Conservation (phyloP, 768 basidiomycete genomes). For the Asterophora parasitica region DNA sequence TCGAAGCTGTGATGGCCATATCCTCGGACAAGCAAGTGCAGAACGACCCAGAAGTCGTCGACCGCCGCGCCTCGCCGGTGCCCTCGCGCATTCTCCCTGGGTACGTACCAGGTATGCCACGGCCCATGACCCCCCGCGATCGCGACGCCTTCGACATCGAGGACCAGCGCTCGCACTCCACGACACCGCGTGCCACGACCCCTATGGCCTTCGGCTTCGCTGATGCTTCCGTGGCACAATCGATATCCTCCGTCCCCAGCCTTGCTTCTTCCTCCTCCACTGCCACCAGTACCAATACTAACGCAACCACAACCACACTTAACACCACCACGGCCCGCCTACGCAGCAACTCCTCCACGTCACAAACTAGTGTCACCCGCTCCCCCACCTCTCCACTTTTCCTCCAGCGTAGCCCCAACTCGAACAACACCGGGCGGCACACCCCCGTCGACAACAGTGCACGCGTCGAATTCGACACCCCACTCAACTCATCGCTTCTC, state of each 20-base stretch:
- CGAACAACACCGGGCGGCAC: slow-evolving; percentile 42
- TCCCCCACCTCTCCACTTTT: slow-evolving; percentile 50
- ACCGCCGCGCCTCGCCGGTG: slow-evolving; percentile 55
- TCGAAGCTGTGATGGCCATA: slow-evolving; percentile 66
- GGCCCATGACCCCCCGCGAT: slow-evolving; percentile 88
- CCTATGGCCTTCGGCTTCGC: slow-evolving; percentile 39
- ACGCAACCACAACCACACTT: slow-evolving; percentile 8
- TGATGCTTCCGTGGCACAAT: slow-evolving; percentile 23
- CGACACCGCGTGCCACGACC: slow-evolving; percentile 77
- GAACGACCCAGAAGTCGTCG: slow-evolving; percentile 36
- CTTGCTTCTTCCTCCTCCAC: too few relatives aligned
- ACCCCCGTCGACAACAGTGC: slow-evolving; percentile 50
- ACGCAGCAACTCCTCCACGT: slow-evolving; percentile 55
- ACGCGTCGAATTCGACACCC: slow-evolving; percentile 38
- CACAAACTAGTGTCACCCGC: slow-evolving; percentile 40
- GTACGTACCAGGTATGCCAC: slow-evolving; percentile 86
- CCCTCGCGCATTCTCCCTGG: slow-evolving; percentile 67
- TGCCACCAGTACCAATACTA: too few relatives aligned
- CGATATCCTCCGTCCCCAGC: too few relatives aligned
- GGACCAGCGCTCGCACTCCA: slow-evolving; percentile 64
- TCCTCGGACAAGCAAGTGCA: slow-evolving; percentile 55
- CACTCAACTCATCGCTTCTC: slow-evolving; percentile 48
- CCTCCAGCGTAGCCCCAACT: slow-evolving; percentile 49
- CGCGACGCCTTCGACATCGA: slow-evolving; percentile 64
- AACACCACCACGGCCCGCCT: slow-evolving; percentile 32